Base-by-base conservation (phyloP, 352 stramenopile species). In the Bremia lactucae region DNA sequence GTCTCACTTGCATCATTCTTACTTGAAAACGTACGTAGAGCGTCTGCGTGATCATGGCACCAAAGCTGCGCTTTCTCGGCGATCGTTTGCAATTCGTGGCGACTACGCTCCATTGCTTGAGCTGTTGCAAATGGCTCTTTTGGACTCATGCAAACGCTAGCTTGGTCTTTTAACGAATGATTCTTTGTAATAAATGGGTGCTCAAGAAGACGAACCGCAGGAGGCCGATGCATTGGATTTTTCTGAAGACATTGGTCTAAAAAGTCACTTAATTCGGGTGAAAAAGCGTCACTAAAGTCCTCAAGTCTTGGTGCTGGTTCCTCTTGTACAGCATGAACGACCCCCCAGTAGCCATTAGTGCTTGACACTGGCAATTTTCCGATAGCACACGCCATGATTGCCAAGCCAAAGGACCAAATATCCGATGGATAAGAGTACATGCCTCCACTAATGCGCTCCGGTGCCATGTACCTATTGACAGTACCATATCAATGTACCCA, bases 401-500 rank as follows among this genome's bases (percentile, higher is more conserved):
- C 68, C 15, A 89, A 51, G 0, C 77, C 77, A 42, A 90, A 93
- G 0, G 77, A 89, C 77, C 77, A 90, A 46, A 89, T 67, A 45
- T 92, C 79, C 5, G 77, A 89, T 4, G 72, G 70, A 33, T 93
- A 95, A 14, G 74, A 87, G 62, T 96, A 96, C 53, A 70, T 78
- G 6, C 80, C 74, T n/a, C 84, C 84, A 29, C 78, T 90, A 44
- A 97, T 96, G 3, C 90, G 70, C 68, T 97, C 89, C 1, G 89
- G 89, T 0, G 81, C 81, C 89, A 97, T 97, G 57, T 97, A 96
- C 11, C 69, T 82, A 34, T 38, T 19, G 26, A 28, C 13, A 28
- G 4, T 14, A 13, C 11, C 13, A 21, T 7, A 13, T 3, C 3
- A 16, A 34, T 34, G 28, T 34, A 34, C 11, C 28, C 28, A 34